Base-by-base conservation (phyloP, 495 filamentous ascomycete species). In the Penicillium roqueforti region DNA sequence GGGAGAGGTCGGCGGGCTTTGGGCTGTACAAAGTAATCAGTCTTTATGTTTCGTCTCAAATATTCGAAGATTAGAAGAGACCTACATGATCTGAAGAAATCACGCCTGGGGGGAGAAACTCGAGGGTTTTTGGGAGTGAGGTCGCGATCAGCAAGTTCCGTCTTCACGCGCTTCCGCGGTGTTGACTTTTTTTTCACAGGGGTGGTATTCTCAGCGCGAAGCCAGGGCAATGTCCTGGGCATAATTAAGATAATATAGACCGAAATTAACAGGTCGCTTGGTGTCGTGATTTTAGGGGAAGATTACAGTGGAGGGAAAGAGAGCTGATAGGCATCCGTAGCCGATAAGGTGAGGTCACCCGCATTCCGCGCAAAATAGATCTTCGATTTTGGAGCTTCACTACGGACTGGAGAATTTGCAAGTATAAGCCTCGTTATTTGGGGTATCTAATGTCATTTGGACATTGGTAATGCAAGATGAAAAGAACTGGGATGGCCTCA, bases 221-320 rank as follows among this genome's bases (percentile, higher is more conserved):
- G 61, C 75, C 75, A 77, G n/a, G 75, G 75, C n/a, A 76, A 52
- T 1, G 61, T 72, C 20, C 75, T 66, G 16, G 75, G 72, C 75
- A 77, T 77, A 2, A 7, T 65, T 19, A 18, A 16, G 41, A 44
- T 14, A 25, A 26, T 45, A 29, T 28, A 45, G 25, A 25, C 14
- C 6, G 16, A 16, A 11, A 29, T 10, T 3, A n/a, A 31, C 7
- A 31, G 37, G 6, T 34, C 16, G 18, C 25, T 46, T 16, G 10
- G 40, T 53, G 10, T 26, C 3, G 48, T 36, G 31, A 44, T 10
- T 31, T 50, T 28, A 39, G 14, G 28, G 46, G 26, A 28, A 32
- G 19, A 28, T 29, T 25, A 39, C 10, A 10, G 52, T 34, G 41
- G 41, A 54, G 28, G 31, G 20, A 44, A 44, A 43, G 22, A 26